Percentiles rank a stretch among this genome's conserved stretches.
Conservation (phyloP, 257 asterid species). For the Jasminum sambac region DNA sequence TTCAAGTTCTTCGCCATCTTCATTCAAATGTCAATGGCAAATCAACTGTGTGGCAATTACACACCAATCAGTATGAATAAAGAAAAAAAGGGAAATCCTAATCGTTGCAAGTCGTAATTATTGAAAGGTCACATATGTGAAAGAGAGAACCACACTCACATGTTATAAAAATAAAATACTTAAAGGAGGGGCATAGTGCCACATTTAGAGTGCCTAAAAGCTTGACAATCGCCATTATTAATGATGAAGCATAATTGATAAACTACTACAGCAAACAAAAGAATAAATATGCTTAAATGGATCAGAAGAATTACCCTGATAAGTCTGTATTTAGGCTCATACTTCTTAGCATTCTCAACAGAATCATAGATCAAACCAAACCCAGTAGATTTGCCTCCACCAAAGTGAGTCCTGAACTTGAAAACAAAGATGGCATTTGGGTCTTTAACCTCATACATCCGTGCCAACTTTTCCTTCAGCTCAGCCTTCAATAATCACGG, state of each 20-base stretch:
- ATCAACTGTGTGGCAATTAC: too few relatives aligned
- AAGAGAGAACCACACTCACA: too few relatives aligned
- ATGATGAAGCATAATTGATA: not conserved
- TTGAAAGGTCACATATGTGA: too few relatives aligned
- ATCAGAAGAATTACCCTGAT: conserved; percentile 58
- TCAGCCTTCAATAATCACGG: conserved; percentile 49
- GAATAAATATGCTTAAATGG: too few relatives aligned
- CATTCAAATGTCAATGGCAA: too few relatives aligned
- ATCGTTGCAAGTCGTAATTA: too few relatives aligned
- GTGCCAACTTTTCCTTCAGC: conserved; percentile 72
- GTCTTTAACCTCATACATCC: conserved; percentile 83
- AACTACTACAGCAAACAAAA: not conserved
- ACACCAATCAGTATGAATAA: too few relatives aligned
- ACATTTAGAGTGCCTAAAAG: not conserved
- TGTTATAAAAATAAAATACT: not conserved
- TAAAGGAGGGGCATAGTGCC: not conserved
- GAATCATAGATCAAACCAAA: conserved; percentile 88
- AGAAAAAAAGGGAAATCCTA: too few relatives aligned
- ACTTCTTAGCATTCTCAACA: conserved; percentile 88
- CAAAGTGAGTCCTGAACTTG: conserved; percentile 95
- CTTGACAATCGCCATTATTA: not conserved
- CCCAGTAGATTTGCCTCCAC: conserved; percentile 97
- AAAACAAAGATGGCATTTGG: conserved; percentile 80
- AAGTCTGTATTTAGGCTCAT: conserved; percentile 84
- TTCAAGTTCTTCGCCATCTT: too few relatives aligned